Evolutionary conservation across 78 protist genomes (phyloP).

Genomic region (Chrysochromulina parva): DNA sequence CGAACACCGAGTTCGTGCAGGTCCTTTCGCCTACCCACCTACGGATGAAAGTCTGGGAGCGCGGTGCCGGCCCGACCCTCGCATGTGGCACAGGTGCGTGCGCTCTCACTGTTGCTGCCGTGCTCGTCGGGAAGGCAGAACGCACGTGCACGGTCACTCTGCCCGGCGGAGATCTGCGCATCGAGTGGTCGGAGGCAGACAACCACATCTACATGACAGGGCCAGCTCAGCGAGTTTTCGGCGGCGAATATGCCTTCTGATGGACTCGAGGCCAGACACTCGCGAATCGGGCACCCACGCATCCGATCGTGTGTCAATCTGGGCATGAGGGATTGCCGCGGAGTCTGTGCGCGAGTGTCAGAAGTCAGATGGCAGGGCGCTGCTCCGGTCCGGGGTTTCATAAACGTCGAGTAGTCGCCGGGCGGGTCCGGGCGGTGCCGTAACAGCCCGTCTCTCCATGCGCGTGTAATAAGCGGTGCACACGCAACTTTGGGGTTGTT

Average conservation of each 20-base stretch:
- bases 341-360: no score
- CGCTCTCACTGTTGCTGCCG: conserved; percentile 65
- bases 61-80: conserved; percentile 71
- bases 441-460: no score
- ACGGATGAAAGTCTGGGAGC: conserved; percentile 66
- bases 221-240: background rate
- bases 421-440: no score
- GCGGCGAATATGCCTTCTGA: background rate
- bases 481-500: no score
- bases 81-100: conserved; percentile 78
- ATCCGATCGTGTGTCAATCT: no score
- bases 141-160: conserved; percentile 42
- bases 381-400: no score
- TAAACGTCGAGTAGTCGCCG: no score
- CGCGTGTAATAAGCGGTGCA: no score
- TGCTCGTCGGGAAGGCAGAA: conserved; percentile 32
- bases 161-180: conserved; percentile 65
- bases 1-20: conserved; percentile 65
- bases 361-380: no score
- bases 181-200: conserved; percentile 59
- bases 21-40: conserved; percentile 42
- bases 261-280: no score
- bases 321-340: no score
- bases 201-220: background rate
- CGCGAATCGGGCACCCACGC: no score